Percentiles rank a stretch among this genome's conserved stretches.
Evolutionary conservation across 352 stramenopile genomes (phyloP).

Genomic region (Pythium volutum): DNA sequence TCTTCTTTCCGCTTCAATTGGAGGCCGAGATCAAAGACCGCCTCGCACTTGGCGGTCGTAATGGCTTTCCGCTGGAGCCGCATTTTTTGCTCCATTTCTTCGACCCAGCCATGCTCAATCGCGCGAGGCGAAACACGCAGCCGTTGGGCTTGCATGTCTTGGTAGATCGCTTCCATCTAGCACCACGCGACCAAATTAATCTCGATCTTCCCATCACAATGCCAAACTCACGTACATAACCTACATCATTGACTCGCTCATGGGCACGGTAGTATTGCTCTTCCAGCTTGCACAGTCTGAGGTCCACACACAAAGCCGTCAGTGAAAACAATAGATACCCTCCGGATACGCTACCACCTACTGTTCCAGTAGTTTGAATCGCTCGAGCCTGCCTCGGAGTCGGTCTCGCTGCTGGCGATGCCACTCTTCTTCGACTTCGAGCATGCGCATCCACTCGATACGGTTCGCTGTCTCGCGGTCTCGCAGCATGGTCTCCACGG

Average conservation of each 20-base stretch:
- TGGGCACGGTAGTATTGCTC: constrained; percentile 60
- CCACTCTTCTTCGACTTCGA: constrained; percentile 75
- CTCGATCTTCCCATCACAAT: not conserved
- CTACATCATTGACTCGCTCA: constrained; percentile 61
- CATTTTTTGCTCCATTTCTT: constrained; percentile 82
- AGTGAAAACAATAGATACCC: not conserved
- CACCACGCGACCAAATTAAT: not conserved
- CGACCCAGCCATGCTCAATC: constrained; percentile 78
- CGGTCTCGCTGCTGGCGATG: constrained; percentile 58
- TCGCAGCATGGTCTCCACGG: constrained; percentile 38
- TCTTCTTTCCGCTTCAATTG: constrained; percentile 56
- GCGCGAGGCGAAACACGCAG: constrained; percentile 68
- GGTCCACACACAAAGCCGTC: not conserved
- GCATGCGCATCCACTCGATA: constrained; percentile 59
- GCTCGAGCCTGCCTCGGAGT: constrained; percentile 42
- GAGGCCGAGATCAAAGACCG: constrained; percentile 55
- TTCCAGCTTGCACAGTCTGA: constrained; percentile 61
- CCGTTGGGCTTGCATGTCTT: constrained; percentile 78
- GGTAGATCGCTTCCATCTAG: constrained; percentile 76
- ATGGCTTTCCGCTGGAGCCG: constrained; percentile 52
- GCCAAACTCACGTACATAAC: not conserved
- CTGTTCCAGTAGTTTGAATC: constrained; percentile 52
- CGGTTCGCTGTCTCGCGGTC: constrained; percentile 64
- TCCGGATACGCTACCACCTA: constrained; percentile 28
- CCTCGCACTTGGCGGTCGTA: constrained; percentile 54